phyloP scores from a whole-genome alignment of 2,329 filamentous ascomycete species.

The Ampelomyces quisqualis region DNA sequence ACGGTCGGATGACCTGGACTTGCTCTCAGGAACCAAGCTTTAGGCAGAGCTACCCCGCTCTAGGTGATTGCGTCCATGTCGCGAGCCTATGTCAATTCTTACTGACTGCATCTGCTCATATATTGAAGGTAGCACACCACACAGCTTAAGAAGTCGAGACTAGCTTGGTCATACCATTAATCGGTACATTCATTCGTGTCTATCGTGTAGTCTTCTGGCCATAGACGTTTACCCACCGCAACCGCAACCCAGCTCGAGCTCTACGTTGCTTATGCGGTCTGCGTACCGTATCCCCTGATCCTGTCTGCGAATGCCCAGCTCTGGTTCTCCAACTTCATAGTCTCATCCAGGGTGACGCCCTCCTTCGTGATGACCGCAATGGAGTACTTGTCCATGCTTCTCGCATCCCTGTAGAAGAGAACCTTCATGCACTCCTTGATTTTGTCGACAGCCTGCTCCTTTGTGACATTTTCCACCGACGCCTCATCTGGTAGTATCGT shows the following conservation, averaged over 20 bases:
- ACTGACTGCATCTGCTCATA: not conserved
- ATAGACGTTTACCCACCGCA: slow-evolving; percentile 8
- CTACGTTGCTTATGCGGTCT: slow-evolving; percentile 48
- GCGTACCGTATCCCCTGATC: slow-evolving; percentile 92
- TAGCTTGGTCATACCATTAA: slow-evolving; percentile 17
- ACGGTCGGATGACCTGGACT: not conserved
- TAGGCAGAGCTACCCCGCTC: slow-evolving; percentile 5
- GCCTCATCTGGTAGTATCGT: slow-evolving; percentile 81
- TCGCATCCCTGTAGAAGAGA: slow-evolving; percentile 92
- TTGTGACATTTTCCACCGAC: slow-evolving; percentile 67
- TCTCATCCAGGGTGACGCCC: slow-evolving; percentile 77
- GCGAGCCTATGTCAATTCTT: not conserved
- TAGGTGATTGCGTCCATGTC: not conserved
- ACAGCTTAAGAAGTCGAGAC: not conserved
- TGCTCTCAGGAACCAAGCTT: not conserved
- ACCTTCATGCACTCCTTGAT: slow-evolving; percentile 98
- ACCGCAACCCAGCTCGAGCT: not conserved
- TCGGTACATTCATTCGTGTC: slow-evolving; percentile 40
- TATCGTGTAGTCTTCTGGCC: slow-evolving; percentile 29
- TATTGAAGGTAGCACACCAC: not conserved
- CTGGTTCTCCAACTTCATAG: slow-evolving; percentile 88
- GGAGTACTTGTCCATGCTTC: slow-evolving; percentile 87
- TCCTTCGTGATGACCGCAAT: slow-evolving; percentile 87
- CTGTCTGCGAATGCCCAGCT: slow-evolving; percentile 98
- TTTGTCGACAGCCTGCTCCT: slow-evolving; percentile 76